Percentiles rank a stretch among this genome's conserved stretches.
Conservation (phyloP, 2,329 filamentous ascomycete species). For the Clarireedia monteithiana region DNA sequence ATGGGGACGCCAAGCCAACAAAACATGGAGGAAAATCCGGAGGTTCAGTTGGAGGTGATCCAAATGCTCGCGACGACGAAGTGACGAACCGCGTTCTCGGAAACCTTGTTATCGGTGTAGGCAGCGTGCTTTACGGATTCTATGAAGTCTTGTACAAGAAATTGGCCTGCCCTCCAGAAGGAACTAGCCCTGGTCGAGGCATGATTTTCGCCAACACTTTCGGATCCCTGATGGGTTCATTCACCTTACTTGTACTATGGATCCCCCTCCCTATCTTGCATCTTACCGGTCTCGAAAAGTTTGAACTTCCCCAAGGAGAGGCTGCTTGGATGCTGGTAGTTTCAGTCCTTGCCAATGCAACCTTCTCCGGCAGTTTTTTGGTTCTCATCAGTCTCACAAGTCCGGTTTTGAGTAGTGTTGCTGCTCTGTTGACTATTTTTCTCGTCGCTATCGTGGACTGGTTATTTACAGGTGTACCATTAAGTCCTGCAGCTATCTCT, state of each 20-base stretch:
- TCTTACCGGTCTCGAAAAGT: slow-evolving; percentile 67
- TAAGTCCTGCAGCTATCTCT: slow-evolving; percentile 65
- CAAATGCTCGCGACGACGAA: slow-evolving; percentile 34
- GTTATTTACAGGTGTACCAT: slow-evolving; percentile 68
- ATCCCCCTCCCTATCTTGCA: slow-evolving; percentile 83
- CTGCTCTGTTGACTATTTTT: slow-evolving; percentile 92
- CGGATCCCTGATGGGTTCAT: slow-evolving; percentile 76
- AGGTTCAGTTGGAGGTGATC: slow-evolving; percentile 40
- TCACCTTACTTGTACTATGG: slow-evolving; percentile 86
- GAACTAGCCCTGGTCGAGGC: slow-evolving; percentile 73
- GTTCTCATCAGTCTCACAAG: slow-evolving; percentile 89
- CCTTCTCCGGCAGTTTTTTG: slow-evolving; percentile 87
- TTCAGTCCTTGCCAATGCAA: slow-evolving; percentile 79
- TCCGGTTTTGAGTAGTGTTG: slow-evolving; percentile 86
- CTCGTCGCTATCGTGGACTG: slow-evolving; percentile 90
- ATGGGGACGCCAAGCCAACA: slow-evolving; percentile 60
- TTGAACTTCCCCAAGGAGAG: slow-evolving; percentile 70
- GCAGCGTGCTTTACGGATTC: slow-evolving; percentile 87
- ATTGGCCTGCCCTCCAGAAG: slow-evolving; percentile 86
- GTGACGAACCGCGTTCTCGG: slow-evolving; percentile 67
- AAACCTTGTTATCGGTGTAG: slow-evolving; percentile 85
- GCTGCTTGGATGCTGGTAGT: slow-evolving; percentile 74
- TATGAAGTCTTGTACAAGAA: slow-evolving; percentile 98
- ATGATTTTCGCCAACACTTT: slow-evolving; percentile 95
- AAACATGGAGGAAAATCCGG: slow-evolving; percentile 49